Base-by-base conservation (phyloP, 2,329 filamentous ascomycete species). In the Ascochyta fabae region DNA sequence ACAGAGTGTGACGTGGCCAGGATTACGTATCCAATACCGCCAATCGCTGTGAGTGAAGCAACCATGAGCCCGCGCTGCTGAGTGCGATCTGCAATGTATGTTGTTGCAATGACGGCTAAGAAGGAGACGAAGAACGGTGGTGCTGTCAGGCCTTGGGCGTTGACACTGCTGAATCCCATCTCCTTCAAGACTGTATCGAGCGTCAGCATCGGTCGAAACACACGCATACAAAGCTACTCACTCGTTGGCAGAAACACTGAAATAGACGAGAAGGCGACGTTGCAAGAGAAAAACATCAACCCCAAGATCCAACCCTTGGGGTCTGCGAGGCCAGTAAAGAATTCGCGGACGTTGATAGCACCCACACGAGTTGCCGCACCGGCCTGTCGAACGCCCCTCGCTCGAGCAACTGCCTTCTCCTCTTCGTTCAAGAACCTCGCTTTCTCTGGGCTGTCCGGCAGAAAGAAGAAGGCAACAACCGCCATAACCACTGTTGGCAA, bases 91-190 rank as follows among this genome's bases (percentile, higher is more conserved):
- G 88, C 87, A 33, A 90, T 70, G 70, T 80, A 88, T 5, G 86
- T 86, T 1, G 84, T 84, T 9, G 68, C 64, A 56, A 91, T 81
- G 40, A 86, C 88, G 22, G 86, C 74, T 12, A 89, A 63, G 68
- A 88, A 90, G 1, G 87, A 82, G 15, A 89, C 73, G 63, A 91
- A 85, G 71, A 88, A 91, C 0, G 88, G 88, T 1, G 88, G 88
- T 0, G 88, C 88, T 0, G 87, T 88, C 12, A 92, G 81, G 1
- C 88, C 89, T 73, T 92, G 89, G 0, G 89, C 86, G 54, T 86
- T 79, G 57, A 91, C 82, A 13, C 81, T 77, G 0, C 82, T 83
- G 74, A 88, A 91, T 9, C 89, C 88, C 86, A 92, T 89, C 50
- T 78, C 74, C 6, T 71, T 68, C 56, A 80, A 68, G 48, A 79